phyloP scores from a whole-genome alignment of 129 eudicot genomes.

The Centrapalus pauciflorus region DNA sequence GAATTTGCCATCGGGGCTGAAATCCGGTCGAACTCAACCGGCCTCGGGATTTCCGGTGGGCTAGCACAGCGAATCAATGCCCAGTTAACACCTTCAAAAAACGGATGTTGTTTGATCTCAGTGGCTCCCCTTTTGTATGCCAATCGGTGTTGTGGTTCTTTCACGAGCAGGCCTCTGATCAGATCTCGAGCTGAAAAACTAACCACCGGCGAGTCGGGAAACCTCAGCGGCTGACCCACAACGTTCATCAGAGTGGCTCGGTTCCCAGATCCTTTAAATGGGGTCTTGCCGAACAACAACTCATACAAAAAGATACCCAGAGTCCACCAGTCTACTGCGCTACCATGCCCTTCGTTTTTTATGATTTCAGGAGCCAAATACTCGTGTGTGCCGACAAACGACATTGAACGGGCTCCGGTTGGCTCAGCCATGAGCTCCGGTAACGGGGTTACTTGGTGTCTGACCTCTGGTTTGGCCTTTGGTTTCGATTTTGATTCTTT shows the following conservation, averaged over 20 bases:
- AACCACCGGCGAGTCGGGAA: conserved; percentile 79
- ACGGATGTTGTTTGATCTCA: conserved; percentile 87
- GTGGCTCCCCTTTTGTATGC: conserved; percentile 87
- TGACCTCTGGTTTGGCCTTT: conserved; percentile 46
- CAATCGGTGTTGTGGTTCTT: conserved; percentile 85
- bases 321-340: conserved; percentile 99
- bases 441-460: conserved; percentile 75
- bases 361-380: conserved; percentile 88
- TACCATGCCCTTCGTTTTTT: conserved; percentile 93
- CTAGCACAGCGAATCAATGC: conserved; percentile 89
- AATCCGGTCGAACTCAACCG: conserved; percentile 51
- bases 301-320: conserved; percentile 80
- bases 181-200: conserved; percentile 80
- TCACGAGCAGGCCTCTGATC: conserved; percentile 74
- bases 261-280: conserved; percentile 91
- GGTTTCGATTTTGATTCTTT: conserved; percentile 57
- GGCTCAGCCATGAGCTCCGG: conserved; percentile 98
- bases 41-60: conserved; percentile 89
- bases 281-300: conserved; percentile 74
- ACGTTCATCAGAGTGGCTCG: conserved; percentile 82
- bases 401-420: conserved; percentile 84
- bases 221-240: conserved; percentile 74
- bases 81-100: conserved; percentile 95
- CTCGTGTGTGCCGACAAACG: conserved; percentile 92
- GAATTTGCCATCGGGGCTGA: conserved; percentile 37